phyloP scores from a whole-genome alignment of 2,329 filamentous ascomycete species.

The Chaetomium globosum region DNA sequence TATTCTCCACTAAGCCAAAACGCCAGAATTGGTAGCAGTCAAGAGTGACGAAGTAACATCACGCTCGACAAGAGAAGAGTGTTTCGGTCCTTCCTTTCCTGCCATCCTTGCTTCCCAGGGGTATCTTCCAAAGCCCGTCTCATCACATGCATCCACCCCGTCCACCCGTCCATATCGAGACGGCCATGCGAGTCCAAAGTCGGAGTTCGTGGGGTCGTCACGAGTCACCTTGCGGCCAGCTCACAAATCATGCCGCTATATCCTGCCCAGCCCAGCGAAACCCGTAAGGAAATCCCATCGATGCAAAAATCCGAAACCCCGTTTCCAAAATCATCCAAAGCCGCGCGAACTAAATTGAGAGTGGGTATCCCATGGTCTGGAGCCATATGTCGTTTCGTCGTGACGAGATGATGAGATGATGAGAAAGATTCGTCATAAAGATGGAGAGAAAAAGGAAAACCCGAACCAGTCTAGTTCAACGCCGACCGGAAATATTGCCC shows the following conservation, averaged over 20 bases:
- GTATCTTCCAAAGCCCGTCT: background rate
- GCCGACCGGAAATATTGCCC: slow-evolving; percentile 6
- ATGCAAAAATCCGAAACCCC: slow-evolving; percentile 4
- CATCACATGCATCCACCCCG: background rate
- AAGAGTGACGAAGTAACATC: background rate
- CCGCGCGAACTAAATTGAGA: slow-evolving; percentile 17
- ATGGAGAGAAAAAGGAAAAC: slow-evolving; percentile 9
- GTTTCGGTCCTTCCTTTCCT: background rate
- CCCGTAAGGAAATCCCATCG: background rate
- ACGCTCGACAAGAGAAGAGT: background rate
- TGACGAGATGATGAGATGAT: slow-evolving; percentile 16
- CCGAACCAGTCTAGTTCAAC: slow-evolving; percentile 18
- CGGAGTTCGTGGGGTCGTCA: background rate
- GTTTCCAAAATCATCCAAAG: slow-evolving; percentile 7
- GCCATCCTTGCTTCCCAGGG: background rate
- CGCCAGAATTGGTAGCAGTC: background rate
- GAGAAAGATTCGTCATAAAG: slow-evolving; percentile 28
- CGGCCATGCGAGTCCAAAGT: background rate
- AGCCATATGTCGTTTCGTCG: slow-evolving; percentile 24
- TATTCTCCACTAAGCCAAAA: background rate
- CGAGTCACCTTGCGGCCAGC: background rate
- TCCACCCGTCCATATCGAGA: background rate
- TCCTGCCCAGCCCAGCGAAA: background rate
- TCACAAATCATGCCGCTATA: background rate
- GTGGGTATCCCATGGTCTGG: slow-evolving; percentile 27